phyloP scores from a whole-genome alignment of 2,329 filamentous ascomycete species.

The Lachnellula cervina region DNA sequence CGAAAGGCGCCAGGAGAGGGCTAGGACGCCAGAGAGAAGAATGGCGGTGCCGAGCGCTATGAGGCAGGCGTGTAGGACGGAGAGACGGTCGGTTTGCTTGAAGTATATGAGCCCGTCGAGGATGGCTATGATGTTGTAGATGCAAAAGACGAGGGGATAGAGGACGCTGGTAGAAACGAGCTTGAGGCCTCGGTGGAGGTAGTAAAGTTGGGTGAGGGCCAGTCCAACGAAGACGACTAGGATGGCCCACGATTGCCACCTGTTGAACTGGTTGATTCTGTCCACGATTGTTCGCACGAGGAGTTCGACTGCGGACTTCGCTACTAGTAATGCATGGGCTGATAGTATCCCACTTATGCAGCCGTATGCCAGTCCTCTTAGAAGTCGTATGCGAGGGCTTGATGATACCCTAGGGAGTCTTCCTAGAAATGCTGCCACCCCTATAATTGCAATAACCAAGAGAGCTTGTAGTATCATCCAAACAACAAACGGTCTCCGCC shows the following conservation, averaged over 20 bases:
- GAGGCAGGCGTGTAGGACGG: slow-evolving; percentile 68
- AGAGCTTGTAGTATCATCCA: slow-evolving; percentile 84
- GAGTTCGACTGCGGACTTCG: slow-evolving; percentile 94
- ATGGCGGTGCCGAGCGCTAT: slow-evolving; percentile 85
- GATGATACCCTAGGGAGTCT: slow-evolving; percentile 49
- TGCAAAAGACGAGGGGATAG: slow-evolving; percentile 95
- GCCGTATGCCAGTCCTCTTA: slow-evolving; percentile 82
- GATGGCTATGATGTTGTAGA: slow-evolving; percentile 99
- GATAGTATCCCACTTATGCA: slow-evolving; percentile 89
- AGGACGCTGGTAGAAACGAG: slow-evolving; percentile 92
- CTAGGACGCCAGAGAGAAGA: slow-evolving; percentile 80
- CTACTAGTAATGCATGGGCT: slow-evolving; percentile 86
- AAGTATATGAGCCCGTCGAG: slow-evolving; percentile 97
- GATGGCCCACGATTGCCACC: slow-evolving; percentile 93
- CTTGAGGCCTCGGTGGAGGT: slow-evolving; percentile 88
- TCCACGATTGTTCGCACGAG: slow-evolving; percentile 83
- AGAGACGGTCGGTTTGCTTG: slow-evolving; percentile 76
- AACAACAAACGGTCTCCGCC: slow-evolving; percentile 68
- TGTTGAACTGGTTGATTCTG: slow-evolving; percentile 85
- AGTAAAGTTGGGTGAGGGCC: slow-evolving; percentile 88
- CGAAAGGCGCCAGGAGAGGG: slow-evolving; percentile 87
- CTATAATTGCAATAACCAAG: slow-evolving; percentile 64
- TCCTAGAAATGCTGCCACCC: slow-evolving; percentile 54
- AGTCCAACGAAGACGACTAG: slow-evolving; percentile 74
- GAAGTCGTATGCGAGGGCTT: slow-evolving; percentile 65